Base-by-base conservation (phyloP, 345 rosid species). In the Lepidium sativum region DNA sequence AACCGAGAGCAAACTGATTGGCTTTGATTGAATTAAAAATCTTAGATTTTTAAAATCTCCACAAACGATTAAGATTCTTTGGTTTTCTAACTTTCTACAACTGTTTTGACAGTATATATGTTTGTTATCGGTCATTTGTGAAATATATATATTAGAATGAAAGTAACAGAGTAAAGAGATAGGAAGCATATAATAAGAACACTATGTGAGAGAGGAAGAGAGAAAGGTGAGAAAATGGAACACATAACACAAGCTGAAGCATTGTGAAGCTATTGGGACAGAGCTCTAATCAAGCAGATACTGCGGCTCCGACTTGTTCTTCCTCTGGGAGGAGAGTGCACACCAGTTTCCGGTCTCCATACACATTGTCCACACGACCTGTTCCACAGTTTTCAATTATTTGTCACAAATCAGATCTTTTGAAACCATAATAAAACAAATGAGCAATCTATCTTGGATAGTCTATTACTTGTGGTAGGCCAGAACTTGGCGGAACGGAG, bases 341-440 rank as follows among this genome's bases (percentile, higher is more conserved):
- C 67, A 85, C 65, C 65, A 95, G 89, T 73, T 95, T 86, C 81
- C 97, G 91, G 76, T 95, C 99, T 27, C 99, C 97, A 41, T 95
- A 91, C 32, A 95, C 97, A 51, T 95, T 95, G 81, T 91, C 96
- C 35, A 91, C 91, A 11, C 99, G 99, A 34, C 99, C 99, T 70
- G 74, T 69, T 69, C 33, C 69, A 54, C 57, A 44, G 18, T 54
- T 47, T 54, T 57, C 33, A 70, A 23, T 52, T 34, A 61, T 60
- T 60, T 52, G 34, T 44, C 74, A 27, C 6, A 68, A 3, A 35
- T 12, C 63, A 55, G 17, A 8, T 43, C 21, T 88, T 74, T 51
- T 18, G 1, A 37, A 45, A 12, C 11, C 10, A 9, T 14, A 4
- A 18, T 32, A 6, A 1, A 0, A 4, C 1, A 27, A 14, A 68